Evolutionary conservation across 2,329 filamentous ascomycete genomes (phyloP).

Genomic region (Phialophora verrucosa): DNA sequence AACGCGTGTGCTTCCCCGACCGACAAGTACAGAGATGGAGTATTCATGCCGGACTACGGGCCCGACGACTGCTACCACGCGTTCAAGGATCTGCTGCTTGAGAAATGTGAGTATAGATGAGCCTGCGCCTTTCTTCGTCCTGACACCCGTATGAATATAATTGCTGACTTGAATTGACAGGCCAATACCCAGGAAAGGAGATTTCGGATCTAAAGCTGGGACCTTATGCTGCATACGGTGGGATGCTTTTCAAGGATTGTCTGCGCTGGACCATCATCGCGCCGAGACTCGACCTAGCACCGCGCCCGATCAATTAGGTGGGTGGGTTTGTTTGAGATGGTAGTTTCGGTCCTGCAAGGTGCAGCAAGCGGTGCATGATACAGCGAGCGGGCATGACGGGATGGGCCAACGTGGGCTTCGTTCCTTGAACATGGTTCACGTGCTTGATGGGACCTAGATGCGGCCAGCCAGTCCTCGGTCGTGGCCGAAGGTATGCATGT

Average conservation of each 20-base stretch:
- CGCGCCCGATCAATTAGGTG: not conserved
- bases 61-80: not conserved
- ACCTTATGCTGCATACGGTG: conserved; percentile 2
- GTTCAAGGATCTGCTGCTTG: not conserved
- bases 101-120: conserved; percentile 13
- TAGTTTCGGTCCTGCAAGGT: not conserved
- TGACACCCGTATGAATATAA: not conserved
- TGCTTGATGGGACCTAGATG: too few species aligned
- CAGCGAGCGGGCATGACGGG: too few species aligned
- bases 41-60: conserved; percentile 17
- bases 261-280: conserved; percentile 19
- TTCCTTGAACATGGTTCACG: too few species aligned
- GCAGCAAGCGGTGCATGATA: not conserved
- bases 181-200: not conserved
- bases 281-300: not conserved
- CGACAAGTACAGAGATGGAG: conserved; percentile 5
- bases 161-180: not conserved
- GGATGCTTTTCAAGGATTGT: conserved; percentile 18
- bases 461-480: too few species aligned
- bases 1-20: not conserved
- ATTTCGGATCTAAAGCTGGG: not conserved
- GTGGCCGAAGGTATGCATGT: too few species aligned
- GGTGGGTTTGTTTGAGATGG: not conserved
- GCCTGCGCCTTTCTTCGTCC: not conserved
- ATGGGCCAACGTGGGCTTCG: too few species aligned